Evolutionary conservation across 306 rosid genomes (phyloP).

Genomic region (Vigna angularis): DNA sequence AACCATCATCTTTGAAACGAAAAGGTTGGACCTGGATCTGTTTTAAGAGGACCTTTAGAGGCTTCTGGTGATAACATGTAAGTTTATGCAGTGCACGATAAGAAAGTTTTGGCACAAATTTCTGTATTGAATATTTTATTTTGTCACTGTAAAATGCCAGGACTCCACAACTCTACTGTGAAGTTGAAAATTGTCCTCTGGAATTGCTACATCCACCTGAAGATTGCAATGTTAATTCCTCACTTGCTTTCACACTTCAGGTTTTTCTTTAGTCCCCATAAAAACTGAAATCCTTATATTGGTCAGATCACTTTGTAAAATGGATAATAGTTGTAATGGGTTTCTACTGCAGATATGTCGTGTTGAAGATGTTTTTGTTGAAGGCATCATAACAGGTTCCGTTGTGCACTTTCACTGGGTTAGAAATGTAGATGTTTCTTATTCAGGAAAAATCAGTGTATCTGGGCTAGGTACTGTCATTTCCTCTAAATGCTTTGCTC

Average conservation of each 20-base stretch:
- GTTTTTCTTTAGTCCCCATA: conserved; percentile 59
- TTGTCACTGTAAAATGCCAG: conserved; percentile 49
- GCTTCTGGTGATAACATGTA: conserved; percentile 57
- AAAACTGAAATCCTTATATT: conserved; percentile 50
- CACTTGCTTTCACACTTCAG: conserved; percentile 96
- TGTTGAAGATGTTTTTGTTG: conserved; percentile 77
- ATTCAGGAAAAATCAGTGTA: conserved; percentile 74
- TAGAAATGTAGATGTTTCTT: conserved; percentile 63
- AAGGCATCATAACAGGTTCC: conserved; percentile 87
- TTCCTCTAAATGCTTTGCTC: conserved; percentile 35
- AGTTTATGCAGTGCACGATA: conserved; percentile 47
- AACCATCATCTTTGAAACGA: conserved; percentile 45
- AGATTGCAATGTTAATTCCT: conserved; percentile 95
- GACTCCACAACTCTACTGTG: conserved; percentile 75
- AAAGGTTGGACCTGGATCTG: conserved; percentile 90
- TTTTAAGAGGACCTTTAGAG: conserved; percentile 86
- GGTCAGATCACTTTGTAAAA: conserved; percentile 39
- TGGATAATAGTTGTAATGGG: conserved; percentile 44
- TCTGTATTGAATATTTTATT: conserved; percentile 34
- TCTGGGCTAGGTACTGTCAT: conserved; percentile 83
- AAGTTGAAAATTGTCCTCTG: conserved; percentile 74
- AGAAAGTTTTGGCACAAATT: conserved; percentile 33
- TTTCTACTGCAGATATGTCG: conserved; percentile 83
- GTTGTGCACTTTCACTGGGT: conserved; percentile 94
- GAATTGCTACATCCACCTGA: conserved; percentile 97